These are phyloP conservation scores for Didymosphaeria variabile DNA, from an alignment of 2,329 filamentous ascomycete species.

Conservation along the genomic window DNA sequence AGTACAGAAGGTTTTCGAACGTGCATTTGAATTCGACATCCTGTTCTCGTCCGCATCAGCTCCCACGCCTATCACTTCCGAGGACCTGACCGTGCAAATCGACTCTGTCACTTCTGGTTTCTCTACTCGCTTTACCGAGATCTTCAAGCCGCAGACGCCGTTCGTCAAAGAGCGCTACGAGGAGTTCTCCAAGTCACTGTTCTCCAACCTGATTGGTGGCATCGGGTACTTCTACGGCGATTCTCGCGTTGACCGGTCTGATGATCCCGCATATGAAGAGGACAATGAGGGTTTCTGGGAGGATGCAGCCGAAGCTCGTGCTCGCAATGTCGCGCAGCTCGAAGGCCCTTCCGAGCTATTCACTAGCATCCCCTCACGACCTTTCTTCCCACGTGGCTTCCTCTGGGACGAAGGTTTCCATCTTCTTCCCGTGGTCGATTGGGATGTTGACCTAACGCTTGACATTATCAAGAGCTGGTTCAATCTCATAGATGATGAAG, in stretches of 20 bases:
- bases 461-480: conserved; percentile 97
- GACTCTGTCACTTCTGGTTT: conserved; percentile 73
- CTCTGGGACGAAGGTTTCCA: conserved; percentile 99
- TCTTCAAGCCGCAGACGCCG: conserved; percentile 78
- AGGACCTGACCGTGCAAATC: conserved; percentile 76
- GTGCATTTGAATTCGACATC: conserved; percentile 90
- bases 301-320: conserved; percentile 82
- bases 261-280: conserved; percentile 93
- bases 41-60: conserved; percentile 84
- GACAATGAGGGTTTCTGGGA: conserved; percentile 96
- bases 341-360: conserved; percentile 91
- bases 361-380: conserved; percentile 87
- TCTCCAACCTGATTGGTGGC: conserved; percentile 92
- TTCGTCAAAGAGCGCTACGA: conserved; percentile 78
- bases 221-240: conserved; percentile 96
- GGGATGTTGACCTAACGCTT: conserved; percentile 84
- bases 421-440: conserved; percentile 87
- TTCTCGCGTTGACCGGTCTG: conserved; percentile 87
- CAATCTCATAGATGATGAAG: conserved; percentile 93
- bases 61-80: conserved; percentile 60
- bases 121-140: conserved; percentile 74
- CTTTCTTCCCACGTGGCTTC: conserved; percentile 96
- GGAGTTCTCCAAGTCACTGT: conserved; percentile 85
- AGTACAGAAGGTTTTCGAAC: conserved; percentile 90
- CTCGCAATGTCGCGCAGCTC: conserved; percentile 70